Evolutionary conservation across 1,284 basidiomycete species (phyloP), one percentile per base, ranked within the genome.

Genomic region (Wolfiporia cocos): DNA sequence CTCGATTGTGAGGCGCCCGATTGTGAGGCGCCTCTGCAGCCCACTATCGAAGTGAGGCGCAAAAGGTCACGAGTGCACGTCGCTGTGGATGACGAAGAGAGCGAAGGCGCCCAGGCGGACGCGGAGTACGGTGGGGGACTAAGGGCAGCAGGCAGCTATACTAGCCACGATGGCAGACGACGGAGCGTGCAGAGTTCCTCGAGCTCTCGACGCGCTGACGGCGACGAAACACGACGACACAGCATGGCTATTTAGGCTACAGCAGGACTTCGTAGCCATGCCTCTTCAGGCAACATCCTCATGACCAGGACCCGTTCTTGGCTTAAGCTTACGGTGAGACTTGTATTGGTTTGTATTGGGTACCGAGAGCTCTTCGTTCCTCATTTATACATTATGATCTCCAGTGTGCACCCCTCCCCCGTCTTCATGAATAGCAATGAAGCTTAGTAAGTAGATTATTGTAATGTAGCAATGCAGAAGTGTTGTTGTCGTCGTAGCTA

Each of bases 61-160:
- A 76, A 76, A 58, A 81, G 73, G 50, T 74, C 74, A 4, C 67
- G 70, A 36, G 66, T 69, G 9, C 65, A 68, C 48, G 39, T 68
- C 3, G 51, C 68, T 2, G 64, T 69, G 37, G 77, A 78, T 1
- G 73, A 74, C 9, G 74, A 73, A 0, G 71, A 71, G 47, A 78
- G 76, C 50, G 81, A 81, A 32, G 80, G 78, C 3, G 70, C 68
- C 15, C 74, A 84, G 49, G 82, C 79, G 4, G 81, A 85, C 57
- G 78, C 68, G 15, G 82, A 86, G 59, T 80, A 70, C 47, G 67
- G 67, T 35, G n/a, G n/a, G n/a, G 61, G 59, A 19, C 51, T 58
- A 39, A 49, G 36, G 37, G 49, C 53, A 36, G 51, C 51, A 3
- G 35, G 28, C 23, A 60, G 64, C 24, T 76, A 75, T 73, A 65